These are phyloP conservation scores for Chaetomium sp. DNA, from an alignment of 2,329 filamentous ascomycete genomes.

Conservation along the genomic window DNA sequence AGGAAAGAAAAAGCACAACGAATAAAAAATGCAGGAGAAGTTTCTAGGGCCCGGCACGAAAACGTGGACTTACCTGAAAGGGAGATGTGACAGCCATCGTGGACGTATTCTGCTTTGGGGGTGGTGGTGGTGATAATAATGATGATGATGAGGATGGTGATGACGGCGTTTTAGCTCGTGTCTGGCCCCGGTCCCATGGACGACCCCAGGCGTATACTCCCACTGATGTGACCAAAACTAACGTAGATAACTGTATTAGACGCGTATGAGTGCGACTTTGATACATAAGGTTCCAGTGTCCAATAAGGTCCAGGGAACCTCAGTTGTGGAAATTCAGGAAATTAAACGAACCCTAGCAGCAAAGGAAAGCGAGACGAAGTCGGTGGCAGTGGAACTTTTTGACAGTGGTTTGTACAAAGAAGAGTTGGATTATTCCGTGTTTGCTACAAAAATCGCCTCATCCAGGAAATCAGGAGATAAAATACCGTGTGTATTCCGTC, in stretches of 20 bases:
- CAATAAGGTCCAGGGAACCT: neutral
- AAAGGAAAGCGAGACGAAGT: neutral
- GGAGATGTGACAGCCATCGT: slow-evolving; percentile 41
- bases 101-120: slow-evolving; percentile 13
- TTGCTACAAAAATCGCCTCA: too few relatives aligned
- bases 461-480: too few relatives aligned
- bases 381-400: too few relatives aligned
- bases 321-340: neutral
- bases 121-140: neutral
- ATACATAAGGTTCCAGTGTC: slow-evolving; percentile 14
- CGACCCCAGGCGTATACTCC: slow-evolving; percentile 21
- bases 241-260: slow-evolving; percentile 18
- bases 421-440: too few relatives aligned
- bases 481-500: too few relatives aligned
- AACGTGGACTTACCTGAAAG: slow-evolving; percentile 36
- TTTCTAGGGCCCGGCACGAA: neutral
- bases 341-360: neutral
- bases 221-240: slow-evolving; percentile 21
- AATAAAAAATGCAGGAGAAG: neutral
- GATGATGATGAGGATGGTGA: too few relatives aligned
- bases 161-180: too few relatives aligned
- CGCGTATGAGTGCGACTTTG: slow-evolving; percentile 10
- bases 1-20: too few relatives aligned
- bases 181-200: slow-evolving; percentile 9
- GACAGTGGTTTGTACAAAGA: too few relatives aligned